Conservation (phyloP, 768 basidiomycete genomes). For the Xanthoconium purpureum region DNA sequence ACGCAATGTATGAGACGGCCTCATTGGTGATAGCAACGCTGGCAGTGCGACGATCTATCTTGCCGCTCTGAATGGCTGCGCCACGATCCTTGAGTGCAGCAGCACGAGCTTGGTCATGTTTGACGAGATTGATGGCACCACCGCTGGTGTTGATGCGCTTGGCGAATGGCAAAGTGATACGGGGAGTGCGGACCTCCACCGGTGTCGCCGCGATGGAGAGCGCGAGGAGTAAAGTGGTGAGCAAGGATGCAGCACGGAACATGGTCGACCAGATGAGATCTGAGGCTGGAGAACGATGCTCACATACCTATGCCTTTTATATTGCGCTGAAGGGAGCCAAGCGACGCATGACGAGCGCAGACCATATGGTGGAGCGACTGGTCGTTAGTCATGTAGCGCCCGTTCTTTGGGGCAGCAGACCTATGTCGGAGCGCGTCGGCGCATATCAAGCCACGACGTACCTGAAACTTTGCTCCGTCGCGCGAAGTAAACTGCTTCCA, state of each 20-base stretch:
- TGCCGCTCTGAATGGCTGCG: constrained; percentile 29
- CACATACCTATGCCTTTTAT: constrained; percentile 20
- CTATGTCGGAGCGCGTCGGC: not conserved
- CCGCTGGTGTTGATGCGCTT: constrained; percentile 52
- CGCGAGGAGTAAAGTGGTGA: constrained; percentile 46
- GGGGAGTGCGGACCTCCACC: constrained; percentile 37
- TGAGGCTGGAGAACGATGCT: constrained; percentile 12
- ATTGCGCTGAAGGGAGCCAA: not conserved
- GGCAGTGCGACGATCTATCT: constrained; percentile 14
- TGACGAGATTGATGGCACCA: constrained; percentile 43
- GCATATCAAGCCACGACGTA: not conserved
- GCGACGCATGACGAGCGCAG: not conserved
- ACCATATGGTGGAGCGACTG: constrained; percentile 11
- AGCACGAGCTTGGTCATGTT: constrained; percentile 51
- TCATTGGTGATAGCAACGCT: constrained; percentile 43
- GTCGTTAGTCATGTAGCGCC: constrained; percentile 5
- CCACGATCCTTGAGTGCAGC: constrained; percentile 40
- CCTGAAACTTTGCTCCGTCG: not conserved
- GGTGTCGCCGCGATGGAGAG: constrained; percentile 46
- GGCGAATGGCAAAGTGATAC: constrained; percentile 51
- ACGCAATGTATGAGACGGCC: constrained; percentile 27
- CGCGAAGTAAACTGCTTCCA: not conserved
- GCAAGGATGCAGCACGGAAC: constrained; percentile 39
- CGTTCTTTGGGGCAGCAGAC: constrained; percentile 2
- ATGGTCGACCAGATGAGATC: constrained; percentile 27